Base-by-base conservation (phyloP, 257 asterid genomes). In the Primulina tabacum region DNA sequence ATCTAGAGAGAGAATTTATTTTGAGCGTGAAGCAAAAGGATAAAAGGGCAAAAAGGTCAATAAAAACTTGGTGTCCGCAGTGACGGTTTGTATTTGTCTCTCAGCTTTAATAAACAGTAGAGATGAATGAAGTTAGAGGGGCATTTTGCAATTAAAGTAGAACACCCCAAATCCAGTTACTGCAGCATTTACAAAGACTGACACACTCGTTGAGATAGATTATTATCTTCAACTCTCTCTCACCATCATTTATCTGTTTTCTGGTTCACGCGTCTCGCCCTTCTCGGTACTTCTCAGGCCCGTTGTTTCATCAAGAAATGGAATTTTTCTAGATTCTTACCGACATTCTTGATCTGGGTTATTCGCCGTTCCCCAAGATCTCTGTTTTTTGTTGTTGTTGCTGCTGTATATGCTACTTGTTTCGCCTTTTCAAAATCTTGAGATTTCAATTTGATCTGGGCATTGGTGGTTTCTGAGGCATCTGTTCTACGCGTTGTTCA, bases 281-380 rank as follows among this genome's bases (percentile, higher is more conserved):
- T 62, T 40, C 24, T 62, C 33, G 33, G 47, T 76, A 37, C 30
- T 73, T 72, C 30, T 57, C 33, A 33, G 47, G 21, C 65, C 50
- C 47, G 37, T 26, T 65, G 5, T 33, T 58, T 26, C 38, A 34
- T 67, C 62, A 40, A 24, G 26, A 28, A 64, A 21, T 32, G 1
- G n/a, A 50, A 10, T 68, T 53, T 62, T 67, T 11, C 62, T n/a
- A 53, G 57, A 71, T 52, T 6, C 7, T 69, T 50, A 71, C 52
- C 18, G 26, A 52, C 21, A 59, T 60, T 61, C 66, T 55, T 73
- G 66, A 64, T 76, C 71, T 74, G 68, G 64, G 20, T 56, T 67
- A 14, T 43, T 65, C 11, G n/a, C 28, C 30, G 18, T 62, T 38
- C 18, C 66, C 73, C 60, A 32, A 71, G 65, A 40, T 40, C 62